phyloP scores from a whole-genome alignment of 176 grass and related monocot genomes.

The Paspalum vaginatum region DNA sequence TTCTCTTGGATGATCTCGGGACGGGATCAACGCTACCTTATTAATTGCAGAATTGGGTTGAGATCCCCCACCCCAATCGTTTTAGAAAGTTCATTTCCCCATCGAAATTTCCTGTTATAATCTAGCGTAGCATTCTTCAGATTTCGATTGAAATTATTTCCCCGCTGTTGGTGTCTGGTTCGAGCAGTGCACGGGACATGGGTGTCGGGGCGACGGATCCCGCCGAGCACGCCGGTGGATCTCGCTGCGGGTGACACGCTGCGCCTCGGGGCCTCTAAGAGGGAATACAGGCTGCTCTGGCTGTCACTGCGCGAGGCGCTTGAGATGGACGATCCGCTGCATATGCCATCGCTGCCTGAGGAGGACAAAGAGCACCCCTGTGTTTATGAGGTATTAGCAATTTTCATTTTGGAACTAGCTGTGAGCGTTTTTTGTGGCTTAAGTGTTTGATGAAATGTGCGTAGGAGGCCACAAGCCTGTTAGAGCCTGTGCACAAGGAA shows the following conservation, averaged over 20 bases:
- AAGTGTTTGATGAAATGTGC: slow-evolving; percentile 41
- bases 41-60: background rate
- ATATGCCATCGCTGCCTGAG: slow-evolving; percentile 61
- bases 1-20: background rate
- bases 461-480: slow-evolving; percentile 30
- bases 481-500: background rate
- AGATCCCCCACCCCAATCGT: too few relatives aligned
- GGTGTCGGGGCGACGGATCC: slow-evolving; percentile 77
- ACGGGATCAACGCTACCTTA: background rate
- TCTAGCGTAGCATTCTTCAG: background rate
- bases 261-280: slow-evolving; percentile 69
- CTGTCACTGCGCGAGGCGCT: slow-evolving; percentile 61
- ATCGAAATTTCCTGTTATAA: background rate
- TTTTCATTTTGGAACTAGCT: slow-evolving; percentile 2
- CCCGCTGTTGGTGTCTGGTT: background rate
- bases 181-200: slow-evolving; percentile 88
- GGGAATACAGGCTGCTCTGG: slow-evolving; percentile 85
- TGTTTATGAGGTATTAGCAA: slow-evolving; percentile 44
- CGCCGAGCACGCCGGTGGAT: slow-evolving; percentile 55
- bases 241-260: slow-evolving; percentile 62
- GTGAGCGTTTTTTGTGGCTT: background rate
- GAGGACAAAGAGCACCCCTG: slow-evolving; percentile 61
- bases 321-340: slow-evolving; percentile 67
- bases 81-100: background rate
- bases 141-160: slow-evolving; percentile 5